phyloP scores from a whole-genome alignment of 768 basidiomycete species.

The Fomitopsis serialis region DNA sequence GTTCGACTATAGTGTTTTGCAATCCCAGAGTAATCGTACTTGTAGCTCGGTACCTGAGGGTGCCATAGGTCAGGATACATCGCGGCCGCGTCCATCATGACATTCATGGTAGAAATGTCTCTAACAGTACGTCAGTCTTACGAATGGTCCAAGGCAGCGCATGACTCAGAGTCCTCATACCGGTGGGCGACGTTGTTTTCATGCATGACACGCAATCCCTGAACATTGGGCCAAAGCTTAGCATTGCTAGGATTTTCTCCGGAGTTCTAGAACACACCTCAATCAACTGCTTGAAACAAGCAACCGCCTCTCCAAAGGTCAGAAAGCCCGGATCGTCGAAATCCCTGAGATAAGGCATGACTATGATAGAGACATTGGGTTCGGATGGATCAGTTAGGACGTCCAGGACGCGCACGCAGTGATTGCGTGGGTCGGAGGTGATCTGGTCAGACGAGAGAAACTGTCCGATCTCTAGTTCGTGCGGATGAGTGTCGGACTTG shows the following conservation, averaged over 20 bases:
- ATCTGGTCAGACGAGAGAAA: conserved; percentile 8
- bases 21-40: not conserved
- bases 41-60: not conserved
- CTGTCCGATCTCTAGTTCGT: conserved; percentile 9
- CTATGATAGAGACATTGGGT: conserved; percentile 9
- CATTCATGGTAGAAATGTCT: conserved; percentile 4
- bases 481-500: not conserved
- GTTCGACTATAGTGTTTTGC: not conserved
- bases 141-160: not conserved
- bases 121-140: not conserved
- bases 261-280: conserved; percentile 9
- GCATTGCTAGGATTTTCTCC: not conserved
- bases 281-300: conserved; percentile 18
- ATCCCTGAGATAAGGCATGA: conserved; percentile 17
- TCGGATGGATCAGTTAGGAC: conserved; percentile 11
- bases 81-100: conserved; percentile 8
- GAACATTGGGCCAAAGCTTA: not conserved
- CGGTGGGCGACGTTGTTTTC: conserved; percentile 1
- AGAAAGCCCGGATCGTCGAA: conserved; percentile 19
- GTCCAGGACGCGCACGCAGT: conserved; percentile 16
- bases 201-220: conserved; percentile 7
- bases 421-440: conserved; percentile 15
- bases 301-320: conserved; percentile 20
- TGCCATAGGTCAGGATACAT: conserved; percentile 7
- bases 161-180: not conserved